Percentiles rank a stretch among this genome's conserved stretches.
Evolutionary conservation across 257 asterid species (phyloP).

Genomic region (Penstemon eatonii): DNA sequence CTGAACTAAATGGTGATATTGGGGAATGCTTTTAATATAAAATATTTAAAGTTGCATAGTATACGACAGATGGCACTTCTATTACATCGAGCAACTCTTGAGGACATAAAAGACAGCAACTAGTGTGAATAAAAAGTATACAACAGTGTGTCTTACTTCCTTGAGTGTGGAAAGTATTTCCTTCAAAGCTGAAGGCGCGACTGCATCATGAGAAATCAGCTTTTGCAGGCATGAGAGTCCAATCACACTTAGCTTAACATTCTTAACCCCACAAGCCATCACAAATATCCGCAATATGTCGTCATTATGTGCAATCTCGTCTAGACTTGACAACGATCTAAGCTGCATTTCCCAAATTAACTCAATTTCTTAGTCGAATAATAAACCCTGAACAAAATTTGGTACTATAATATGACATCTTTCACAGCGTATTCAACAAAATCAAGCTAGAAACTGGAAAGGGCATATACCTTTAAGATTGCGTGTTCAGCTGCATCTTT

Average conservation of each 20-base stretch:
- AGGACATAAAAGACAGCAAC: too few relatives aligned
- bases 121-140: not conserved
- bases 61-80: not conserved
- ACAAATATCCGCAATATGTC: conserved; percentile 82
- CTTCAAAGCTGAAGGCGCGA: conserved; percentile 81
- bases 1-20: not conserved
- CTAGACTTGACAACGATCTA: conserved; percentile 77
- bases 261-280: conserved; percentile 96
- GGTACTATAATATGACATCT: not conserved
- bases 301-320: conserved; percentile 81
- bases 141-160: conserved; percentile 61
- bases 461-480: conserved; percentile 63
- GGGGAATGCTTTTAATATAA: not conserved
- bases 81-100: not conserved
- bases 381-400: not conserved
- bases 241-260: conserved; percentile 78
- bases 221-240: conserved; percentile 91
- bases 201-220: conserved; percentile 90
- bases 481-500: conserved; percentile 99
- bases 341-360: conserved; percentile 57
- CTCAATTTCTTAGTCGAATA: conserved; percentile 20
- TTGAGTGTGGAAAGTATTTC: conserved; percentile 79
- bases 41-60: not conserved
- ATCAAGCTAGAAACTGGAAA: not conserved
- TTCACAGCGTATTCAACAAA: not conserved